A percentile compares a stretch with the other conserved stretches of the same genome.
Conservation (phyloP, 495 filamentous ascomycete genomes). For the Diplogelasinospora grovesii region DNA sequence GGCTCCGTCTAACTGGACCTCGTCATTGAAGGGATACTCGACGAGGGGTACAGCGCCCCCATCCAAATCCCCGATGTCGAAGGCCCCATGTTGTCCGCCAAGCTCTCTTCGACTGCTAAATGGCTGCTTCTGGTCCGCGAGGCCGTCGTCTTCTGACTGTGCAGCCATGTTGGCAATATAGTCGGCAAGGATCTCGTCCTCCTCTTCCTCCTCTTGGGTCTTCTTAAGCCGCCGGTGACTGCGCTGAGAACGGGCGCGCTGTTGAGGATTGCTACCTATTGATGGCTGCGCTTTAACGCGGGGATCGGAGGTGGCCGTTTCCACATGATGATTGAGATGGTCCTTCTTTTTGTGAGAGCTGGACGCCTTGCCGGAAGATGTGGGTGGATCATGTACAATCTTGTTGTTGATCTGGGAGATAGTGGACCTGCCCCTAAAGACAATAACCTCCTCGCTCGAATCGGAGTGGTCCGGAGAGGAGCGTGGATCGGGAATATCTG, state of each 20-base stretch:
- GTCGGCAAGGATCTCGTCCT: slow-evolving; percentile 59
- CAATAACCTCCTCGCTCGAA: slow-evolving; percentile 60
- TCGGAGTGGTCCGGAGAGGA: slow-evolving; percentile 41
- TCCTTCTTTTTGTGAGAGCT: background rate
- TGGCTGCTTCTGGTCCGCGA: slow-evolving; percentile 10
- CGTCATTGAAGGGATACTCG: too few species aligned
- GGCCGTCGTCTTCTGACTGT: slow-evolving; percentile 29
- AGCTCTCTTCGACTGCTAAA: slow-evolving; percentile 38
- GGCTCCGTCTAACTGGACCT: too few species aligned
- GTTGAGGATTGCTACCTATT: too few species aligned
- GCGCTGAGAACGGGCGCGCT: background rate
- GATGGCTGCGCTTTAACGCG: background rate
- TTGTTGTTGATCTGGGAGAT: slow-evolving; percentile 6
- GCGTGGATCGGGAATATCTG: slow-evolving; percentile 6
- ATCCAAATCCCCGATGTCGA: slow-evolving; percentile 16
- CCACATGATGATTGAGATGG: background rate
- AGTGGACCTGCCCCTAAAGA: slow-evolving; percentile 52
- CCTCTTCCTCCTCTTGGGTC: slow-evolving; percentile 39
- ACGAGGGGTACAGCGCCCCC: too few species aligned
- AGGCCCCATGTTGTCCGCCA: slow-evolving; percentile 34
- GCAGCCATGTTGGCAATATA: slow-evolving; percentile 68
- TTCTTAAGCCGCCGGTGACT: background rate
- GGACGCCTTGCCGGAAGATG: background rate
- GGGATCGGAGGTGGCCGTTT: background rate
- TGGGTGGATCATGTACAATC: too few species aligned